A percentile compares a stretch with the other conserved stretches of the same genome.
Conservation (phyloP, 371 early-diverging fungal species). For the Actinomucor elegans region DNA sequence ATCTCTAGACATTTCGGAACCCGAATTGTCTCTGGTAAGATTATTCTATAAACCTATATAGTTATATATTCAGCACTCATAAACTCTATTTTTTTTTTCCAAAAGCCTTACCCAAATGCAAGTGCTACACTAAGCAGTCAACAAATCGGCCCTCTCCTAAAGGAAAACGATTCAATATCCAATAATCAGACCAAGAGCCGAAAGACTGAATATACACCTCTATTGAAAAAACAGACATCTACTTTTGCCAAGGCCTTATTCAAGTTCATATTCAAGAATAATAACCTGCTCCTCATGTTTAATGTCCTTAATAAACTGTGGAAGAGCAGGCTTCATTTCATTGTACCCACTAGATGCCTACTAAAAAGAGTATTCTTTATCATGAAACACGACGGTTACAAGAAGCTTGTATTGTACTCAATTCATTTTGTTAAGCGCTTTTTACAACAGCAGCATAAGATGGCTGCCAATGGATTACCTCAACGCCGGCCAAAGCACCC, state of each 20-base stretch:
- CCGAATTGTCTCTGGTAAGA: no score
- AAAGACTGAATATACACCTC: background rate
- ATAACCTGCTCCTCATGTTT: constrained; percentile 3
- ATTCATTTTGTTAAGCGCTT: background rate
- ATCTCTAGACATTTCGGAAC: no score
- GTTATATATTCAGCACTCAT: no score
- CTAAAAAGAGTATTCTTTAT: background rate
- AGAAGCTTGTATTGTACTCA: background rate
- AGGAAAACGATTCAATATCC: no score
- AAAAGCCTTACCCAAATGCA: background rate
- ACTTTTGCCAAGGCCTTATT: constrained; percentile 3
- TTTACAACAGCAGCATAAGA: no score
- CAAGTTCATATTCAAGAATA: constrained; percentile 5
- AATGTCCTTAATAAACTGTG: constrained; percentile 4
- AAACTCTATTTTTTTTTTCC: no score
- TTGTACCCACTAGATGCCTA: background rate
- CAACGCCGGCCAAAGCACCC: background rate
- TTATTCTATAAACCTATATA: no score
- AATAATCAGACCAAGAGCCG: no score
- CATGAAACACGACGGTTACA: background rate
- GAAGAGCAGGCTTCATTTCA: background rate
- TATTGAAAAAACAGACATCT: background rate
- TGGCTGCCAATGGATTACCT: no score
- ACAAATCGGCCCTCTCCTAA: background rate
- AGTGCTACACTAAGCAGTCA: background rate